Base-by-base conservation (phyloP, 2,329 filamentous ascomycete species). In the Colletotrichum lupini region DNA sequence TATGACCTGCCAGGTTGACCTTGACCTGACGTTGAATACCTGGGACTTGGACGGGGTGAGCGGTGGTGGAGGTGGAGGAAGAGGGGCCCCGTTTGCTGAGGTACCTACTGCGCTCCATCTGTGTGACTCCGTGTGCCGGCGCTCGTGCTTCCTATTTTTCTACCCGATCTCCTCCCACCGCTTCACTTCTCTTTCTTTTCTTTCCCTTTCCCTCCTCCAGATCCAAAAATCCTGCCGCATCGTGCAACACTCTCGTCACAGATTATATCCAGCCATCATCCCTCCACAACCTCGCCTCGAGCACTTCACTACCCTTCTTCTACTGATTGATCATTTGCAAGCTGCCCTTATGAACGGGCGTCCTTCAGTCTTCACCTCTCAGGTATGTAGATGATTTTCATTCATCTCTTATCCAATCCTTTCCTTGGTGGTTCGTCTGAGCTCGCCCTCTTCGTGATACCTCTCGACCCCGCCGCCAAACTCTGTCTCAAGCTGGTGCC, bases 321-420 rank as follows among this genome's bases (percentile, higher is more conserved):
- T 75, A 75, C 75, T 76, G 76, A 72, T 78, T 79, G 78, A 82
- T 76, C 79, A 77, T 77, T 72, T 80, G 79, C 76, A 79, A 84
- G 85, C 88, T 88, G 92, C 91, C 89, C 92, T 92, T 93, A 95
- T 95, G 93, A 93, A 92, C 92, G 92, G 92, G 88, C 92, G 92
- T 90, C 89, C 90, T 86, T 94, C 93, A 85, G 90, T 92, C 85
- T 95, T 95, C 88, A 95, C 93, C 87, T 95, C 93, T 86, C 93
- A 95, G 91, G 93, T 94, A 92, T 75, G 88, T 84, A 62, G 61
- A 59, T 35, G 66, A 71, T 42, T 52, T 62, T 58, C 67, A 57
- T 30, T 11, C 26, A 22, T 32, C 32, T 35, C 32, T 42, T 24
- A 46, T 24, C 12, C 8, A 9, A 37, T 32, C 24, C 32, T 24